phyloP scores from a whole-genome alignment of 129 eudicot genomes.

The Lactuca sativa region DNA sequence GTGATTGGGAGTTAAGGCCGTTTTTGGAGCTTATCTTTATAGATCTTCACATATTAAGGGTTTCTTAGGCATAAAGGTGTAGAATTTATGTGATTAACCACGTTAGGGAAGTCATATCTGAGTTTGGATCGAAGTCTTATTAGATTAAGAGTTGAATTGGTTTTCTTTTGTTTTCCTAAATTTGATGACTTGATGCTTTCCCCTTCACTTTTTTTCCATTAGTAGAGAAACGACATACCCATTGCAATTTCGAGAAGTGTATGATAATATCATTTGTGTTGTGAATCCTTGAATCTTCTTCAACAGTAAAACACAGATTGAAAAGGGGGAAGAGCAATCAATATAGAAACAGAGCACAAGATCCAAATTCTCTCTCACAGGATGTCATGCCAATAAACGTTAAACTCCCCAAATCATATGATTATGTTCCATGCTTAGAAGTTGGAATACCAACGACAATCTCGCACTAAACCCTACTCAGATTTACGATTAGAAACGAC shows the following conservation, averaged over 20 bases:
- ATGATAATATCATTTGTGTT: conserved; percentile 39
- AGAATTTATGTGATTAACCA: too few species aligned
- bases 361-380: conserved; percentile 22
- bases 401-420: too few species aligned
- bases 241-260: conserved; percentile 35
- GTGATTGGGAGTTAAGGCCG: too few species aligned
- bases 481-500: conserved; percentile 22
- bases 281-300: conserved; percentile 33
- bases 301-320: conserved; percentile 9
- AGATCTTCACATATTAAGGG: too few species aligned
- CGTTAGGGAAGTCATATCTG: too few species aligned
- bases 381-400: neutral
- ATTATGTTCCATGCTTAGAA: neutral
- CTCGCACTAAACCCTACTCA: neutral
- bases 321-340: neutral
- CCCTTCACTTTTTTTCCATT: too few species aligned
- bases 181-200: too few species aligned
- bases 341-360: neutral
- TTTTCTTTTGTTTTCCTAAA: too few species aligned
- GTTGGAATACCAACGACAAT: neutral
- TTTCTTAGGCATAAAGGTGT: too few species aligned
- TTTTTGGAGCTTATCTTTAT: too few species aligned
- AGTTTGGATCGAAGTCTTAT: too few species aligned
- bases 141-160: too few species aligned
- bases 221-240: conserved; percentile 49